Evolutionary conservation across 164 flowering plant genomes (phyloP).

Genomic region (Echeveria elegans): DNA sequence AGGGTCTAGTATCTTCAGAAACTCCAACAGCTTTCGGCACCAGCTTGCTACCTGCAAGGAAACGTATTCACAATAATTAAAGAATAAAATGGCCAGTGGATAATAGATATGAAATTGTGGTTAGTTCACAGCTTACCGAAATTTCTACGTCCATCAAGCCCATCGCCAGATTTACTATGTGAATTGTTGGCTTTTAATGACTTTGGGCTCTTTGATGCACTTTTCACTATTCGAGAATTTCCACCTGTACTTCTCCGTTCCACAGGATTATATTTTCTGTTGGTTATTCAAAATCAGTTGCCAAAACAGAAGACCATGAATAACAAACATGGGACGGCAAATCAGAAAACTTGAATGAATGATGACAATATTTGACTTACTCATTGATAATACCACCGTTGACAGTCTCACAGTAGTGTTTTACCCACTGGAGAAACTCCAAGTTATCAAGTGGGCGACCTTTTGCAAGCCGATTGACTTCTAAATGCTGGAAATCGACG

Average conservation of each 20-base stretch:
- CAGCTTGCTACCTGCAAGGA: neutral
- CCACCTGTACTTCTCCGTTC: conserved; percentile 76
- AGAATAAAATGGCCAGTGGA: neutral
- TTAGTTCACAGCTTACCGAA: conserved; percentile 28
- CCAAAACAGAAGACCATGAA: neutral
- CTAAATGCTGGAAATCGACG: conserved; percentile 53
- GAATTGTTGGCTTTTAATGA: conserved; percentile 55
- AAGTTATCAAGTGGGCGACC: conserved; percentile 88
- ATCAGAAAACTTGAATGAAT: neutral
- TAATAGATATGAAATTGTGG: neutral
- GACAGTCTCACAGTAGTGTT: conserved; percentile 82
- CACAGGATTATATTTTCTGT: conserved; percentile 78
- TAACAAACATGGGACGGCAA: neutral
- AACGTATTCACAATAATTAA: neutral
- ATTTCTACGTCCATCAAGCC: conserved; percentile 19
- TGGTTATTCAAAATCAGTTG: neutral
- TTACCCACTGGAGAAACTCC: conserved; percentile 95
- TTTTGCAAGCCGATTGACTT: conserved; percentile 81
- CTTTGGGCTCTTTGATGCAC: conserved; percentile 38
- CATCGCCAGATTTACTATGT: conserved; percentile 20
- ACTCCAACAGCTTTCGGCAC: conserved; percentile 7
- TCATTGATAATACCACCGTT: conserved; percentile 89
- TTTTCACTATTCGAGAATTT: conserved; percentile 39
- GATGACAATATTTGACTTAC: conserved; percentile 27
- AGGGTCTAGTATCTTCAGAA: conserved; percentile 25